Conservation (phyloP, 306 rosid species). For the Fragaria nilgerrensis region DNA sequence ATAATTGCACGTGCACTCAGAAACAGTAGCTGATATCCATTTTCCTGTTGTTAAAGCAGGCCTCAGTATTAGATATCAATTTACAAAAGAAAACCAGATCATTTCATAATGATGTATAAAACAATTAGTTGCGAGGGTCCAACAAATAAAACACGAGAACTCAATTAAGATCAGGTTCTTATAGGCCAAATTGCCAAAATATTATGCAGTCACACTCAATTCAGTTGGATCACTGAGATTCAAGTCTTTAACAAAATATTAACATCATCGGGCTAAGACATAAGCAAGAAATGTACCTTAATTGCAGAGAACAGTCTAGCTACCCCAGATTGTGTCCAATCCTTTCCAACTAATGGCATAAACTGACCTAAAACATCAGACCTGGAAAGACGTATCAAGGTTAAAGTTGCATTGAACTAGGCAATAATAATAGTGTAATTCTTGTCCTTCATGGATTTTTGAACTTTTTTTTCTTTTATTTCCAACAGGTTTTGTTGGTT, state of each 20-base stretch:
- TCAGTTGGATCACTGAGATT: not conserved
- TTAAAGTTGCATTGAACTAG: conserved; percentile 4
- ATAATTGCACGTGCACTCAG: conserved; percentile 98
- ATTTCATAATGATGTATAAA: not conserved
- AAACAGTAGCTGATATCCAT: conserved; percentile 96
- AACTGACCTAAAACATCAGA: conserved; percentile 98
- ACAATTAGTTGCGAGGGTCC: not conserved
- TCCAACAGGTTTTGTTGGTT: not conserved
- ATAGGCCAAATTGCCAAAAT: not conserved
- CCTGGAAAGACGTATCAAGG: conserved; percentile 39
- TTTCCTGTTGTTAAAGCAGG: conserved; percentile 59
- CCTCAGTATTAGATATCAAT: conserved; percentile 16
- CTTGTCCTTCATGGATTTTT: not conserved
- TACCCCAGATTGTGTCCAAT: conserved; percentile 97
- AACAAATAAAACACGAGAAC: not conserved
- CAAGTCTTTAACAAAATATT: not conserved
- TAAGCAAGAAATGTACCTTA: conserved; percentile 49
- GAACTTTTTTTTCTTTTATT: not conserved
- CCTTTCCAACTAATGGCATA: conserved; percentile 99
- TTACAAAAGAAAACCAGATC: not conserved
- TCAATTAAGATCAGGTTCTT: not conserved
- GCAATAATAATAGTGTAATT: not conserved
- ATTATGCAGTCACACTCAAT: conserved; percentile 2
- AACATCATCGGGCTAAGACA: not conserved
- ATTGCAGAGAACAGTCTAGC: conserved; percentile 91